Base-by-base conservation (phyloP, 2,329 filamentous ascomycete genomes). In the Phaeoacremonium minimum region DNA sequence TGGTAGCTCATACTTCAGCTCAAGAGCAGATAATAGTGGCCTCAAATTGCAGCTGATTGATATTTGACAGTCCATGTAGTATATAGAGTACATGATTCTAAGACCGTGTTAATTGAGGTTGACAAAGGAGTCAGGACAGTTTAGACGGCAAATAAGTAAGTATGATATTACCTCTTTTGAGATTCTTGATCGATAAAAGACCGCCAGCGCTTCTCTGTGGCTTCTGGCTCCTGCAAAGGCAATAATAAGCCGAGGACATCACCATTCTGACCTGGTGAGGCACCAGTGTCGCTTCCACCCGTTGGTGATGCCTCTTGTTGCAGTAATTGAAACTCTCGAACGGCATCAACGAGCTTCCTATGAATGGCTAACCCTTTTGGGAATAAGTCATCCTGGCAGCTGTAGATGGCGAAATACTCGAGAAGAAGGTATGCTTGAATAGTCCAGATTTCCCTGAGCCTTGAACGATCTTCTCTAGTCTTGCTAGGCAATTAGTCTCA, bases 1-100 rank as follows among this genome's bases (percentile, higher is more conserved):
- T 2, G 65, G 65, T 4, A 69, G 48, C 13, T 64, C 57, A 35
- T 67, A 61, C 41, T 67, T 68, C 42, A 69, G 59, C 47, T 69
- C 65, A 4, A 67, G 48, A 30, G 68, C 55, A 1, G 60, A 62
- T 12, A 63, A 44, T 9, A 41, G 28, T 7, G 38, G 38, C 17
- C 38, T 30, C 16, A 41, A 15, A 19, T 41, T 41, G 13, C 38
- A 41, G 20, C 35, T 37, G 13, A 37, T 28, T 4, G 38, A 32
- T 4, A 41, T n/a, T 34, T 41, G 38, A 12, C 34, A 30, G 29
- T 41, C 38, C n/a, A 41, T 30, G 20, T 41, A 41, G 17, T 41
- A 41, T 16, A 41, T 17, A 11, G 34, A 37, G 19, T 41, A 41
- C 28, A 41, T 41, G n/a, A 32, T 41, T 8, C 37, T 40, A 30